A percentile compares a stretch with the other conserved stretches of the same genome.
phyloP scores from a whole-genome alignment of 495 filamentous ascomycete genomes.

The Jackrogersella multiformis region DNA sequence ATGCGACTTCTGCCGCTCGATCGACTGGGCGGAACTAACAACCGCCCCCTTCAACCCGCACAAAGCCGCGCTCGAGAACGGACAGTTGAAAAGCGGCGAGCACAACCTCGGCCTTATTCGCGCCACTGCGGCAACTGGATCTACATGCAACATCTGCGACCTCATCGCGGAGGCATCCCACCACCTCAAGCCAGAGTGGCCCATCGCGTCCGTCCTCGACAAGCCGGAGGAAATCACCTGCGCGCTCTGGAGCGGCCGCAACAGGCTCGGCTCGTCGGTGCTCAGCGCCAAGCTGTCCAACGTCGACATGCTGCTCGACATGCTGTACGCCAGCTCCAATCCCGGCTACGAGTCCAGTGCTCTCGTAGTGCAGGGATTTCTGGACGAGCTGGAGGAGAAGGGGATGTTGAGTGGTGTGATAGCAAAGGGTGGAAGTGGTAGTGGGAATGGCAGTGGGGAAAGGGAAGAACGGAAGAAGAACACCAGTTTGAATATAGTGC shows the following conservation, averaged over 20 bases:
- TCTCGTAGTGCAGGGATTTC: background rate
- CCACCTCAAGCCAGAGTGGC: slow-evolving; percentile 19
- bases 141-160: slow-evolving; percentile 9
- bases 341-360: slow-evolving; percentile 3
- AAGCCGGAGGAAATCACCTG: slow-evolving; percentile 13
- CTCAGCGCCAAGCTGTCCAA: background rate
- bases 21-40: slow-evolving; percentile 22
- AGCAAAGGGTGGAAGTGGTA: background rate
- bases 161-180: slow-evolving; percentile 8
- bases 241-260: slow-evolving; percentile 23
- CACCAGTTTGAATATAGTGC: slow-evolving; percentile 1
- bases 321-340: background rate
- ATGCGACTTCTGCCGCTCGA: slow-evolving; percentile 28
- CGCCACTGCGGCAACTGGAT: background rate
- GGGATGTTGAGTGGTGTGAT: background rate
- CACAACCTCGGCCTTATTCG: slow-evolving; percentile 25
- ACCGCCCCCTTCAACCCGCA: slow-evolving; percentile 19
- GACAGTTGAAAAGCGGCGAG: slow-evolving; percentile 14
- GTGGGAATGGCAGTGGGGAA: no score
- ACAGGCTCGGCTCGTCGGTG: slow-evolving; percentile 14
- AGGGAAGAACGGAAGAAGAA: background rate
- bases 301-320: slow-evolving; percentile 6
- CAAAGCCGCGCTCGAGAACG: slow-evolving; percentile 7
- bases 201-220: slow-evolving; percentile 21
- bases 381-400: background rate